These are phyloP conservation scores for Nitzschia sp. DNA, from an alignment of 108 stramenopile genomes.

Conservation along the genomic window DNA sequence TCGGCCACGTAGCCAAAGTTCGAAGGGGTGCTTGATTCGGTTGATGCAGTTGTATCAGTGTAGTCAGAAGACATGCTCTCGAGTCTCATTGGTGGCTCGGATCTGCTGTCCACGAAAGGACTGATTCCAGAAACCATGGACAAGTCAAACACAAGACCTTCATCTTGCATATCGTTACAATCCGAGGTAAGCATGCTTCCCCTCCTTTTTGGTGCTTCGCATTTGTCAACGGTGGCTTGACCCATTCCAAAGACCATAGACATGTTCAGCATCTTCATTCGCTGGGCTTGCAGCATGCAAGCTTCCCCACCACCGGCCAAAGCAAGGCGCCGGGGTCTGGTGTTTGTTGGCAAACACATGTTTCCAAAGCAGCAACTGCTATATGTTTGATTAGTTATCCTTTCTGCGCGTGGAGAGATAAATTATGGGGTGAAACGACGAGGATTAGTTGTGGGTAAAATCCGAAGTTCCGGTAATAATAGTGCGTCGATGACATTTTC, in stretches of 20 bases:
- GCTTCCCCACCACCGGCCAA: not conserved
- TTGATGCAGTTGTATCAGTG: not conserved
- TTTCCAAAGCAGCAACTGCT: not conserved
- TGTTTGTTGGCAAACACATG: not conserved
- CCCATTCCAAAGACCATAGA: no score
- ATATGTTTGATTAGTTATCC: not conserved
- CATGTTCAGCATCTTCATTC: no score
- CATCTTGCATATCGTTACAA: not conserved
- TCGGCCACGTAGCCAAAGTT: not conserved
- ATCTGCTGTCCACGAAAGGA: not conserved
- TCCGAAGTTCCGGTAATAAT: no score
- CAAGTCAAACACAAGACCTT: not conserved
- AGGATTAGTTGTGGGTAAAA: not conserved
- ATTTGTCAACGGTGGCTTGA: not conserved
- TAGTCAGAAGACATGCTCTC: not conserved
- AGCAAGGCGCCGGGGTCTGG: not conserved
- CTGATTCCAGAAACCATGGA: not conserved
- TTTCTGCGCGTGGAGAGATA: not conserved
- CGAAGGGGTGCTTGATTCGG: not conserved
- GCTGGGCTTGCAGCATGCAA: not conserved
- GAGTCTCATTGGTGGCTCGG: not conserved
- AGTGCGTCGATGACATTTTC: no score
- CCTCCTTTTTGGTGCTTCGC: not conserved
- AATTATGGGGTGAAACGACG: not conserved
- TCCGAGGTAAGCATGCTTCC: not conserved